A percentile compares a stretch with the other conserved stretches of the same genome.
These are phyloP conservation scores for Pelargonium cotyledonis DNA, from an alignment of 441 rosid species.

Conservation along the genomic window DNA sequence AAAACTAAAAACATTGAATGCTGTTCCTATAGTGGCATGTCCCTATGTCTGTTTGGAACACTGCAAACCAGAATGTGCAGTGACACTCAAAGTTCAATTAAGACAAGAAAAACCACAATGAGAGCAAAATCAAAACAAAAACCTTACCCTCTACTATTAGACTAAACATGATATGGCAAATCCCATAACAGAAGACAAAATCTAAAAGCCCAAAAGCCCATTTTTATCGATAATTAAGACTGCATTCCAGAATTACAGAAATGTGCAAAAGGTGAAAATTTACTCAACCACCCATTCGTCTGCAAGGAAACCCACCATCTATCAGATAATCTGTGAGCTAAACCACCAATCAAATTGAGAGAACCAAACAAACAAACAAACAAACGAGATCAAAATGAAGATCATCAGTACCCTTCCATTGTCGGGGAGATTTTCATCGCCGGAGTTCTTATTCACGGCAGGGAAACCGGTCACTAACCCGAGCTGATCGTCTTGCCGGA, in stretches of 20 bases:
- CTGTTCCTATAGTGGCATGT: too few species aligned
- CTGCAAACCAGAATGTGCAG: not conserved
- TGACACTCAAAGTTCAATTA: not conserved
- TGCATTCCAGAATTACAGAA: not conserved
- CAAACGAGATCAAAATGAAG: constrained; percentile 15
- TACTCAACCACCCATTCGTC: not conserved
- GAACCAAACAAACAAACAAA: too few species aligned
- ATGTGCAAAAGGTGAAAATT: not conserved
- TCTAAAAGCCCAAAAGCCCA: constrained; percentile 9
- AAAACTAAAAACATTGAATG: not conserved
- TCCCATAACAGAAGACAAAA: not conserved
- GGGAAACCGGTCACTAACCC: not conserved
- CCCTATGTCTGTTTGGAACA: too few species aligned
- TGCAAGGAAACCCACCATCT: not conserved
- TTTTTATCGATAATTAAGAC: not conserved
- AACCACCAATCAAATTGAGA: not conserved
- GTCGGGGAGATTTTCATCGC: constrained; percentile 25
- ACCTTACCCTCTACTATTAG: too few species aligned
- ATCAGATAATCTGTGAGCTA: not conserved
- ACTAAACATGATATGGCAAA: not conserved
- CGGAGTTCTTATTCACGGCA: constrained; percentile 22
- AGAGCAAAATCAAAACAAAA: too few species aligned
- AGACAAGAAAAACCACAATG: too few species aligned
- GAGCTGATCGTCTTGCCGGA: too few species aligned
- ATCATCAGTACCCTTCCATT: constrained; percentile 39